Conservation (phyloP, 2,329 filamentous ascomycete genomes). For the Venturia aucupariae region DNA sequence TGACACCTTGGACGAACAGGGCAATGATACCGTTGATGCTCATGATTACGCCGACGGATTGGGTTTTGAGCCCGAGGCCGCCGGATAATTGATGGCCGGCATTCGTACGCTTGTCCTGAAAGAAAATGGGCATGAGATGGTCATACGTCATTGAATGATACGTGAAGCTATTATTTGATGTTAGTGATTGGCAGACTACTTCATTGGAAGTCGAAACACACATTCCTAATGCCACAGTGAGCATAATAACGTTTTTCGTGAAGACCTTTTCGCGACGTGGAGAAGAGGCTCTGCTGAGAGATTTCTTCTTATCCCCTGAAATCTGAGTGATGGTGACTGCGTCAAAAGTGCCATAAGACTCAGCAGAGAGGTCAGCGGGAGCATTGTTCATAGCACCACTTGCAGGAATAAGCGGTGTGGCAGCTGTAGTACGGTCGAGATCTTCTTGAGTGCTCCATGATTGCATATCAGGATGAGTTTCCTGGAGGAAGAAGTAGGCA, state of each 20-base stretch:
- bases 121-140: slow-evolving; percentile 83
- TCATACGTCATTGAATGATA: slow-evolving; percentile 96
- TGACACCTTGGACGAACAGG: slow-evolving; percentile 60
- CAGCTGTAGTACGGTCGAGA: slow-evolving; percentile 38
- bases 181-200: background rate
- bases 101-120: slow-evolving; percentile 59
- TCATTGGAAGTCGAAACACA: background rate
- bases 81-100: slow-evolving; percentile 37
- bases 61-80: slow-evolving; percentile 56
- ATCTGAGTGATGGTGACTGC: slow-evolving; percentile 43
- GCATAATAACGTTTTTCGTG: slow-evolving; percentile 58
- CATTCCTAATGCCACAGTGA: slow-evolving; percentile 74
- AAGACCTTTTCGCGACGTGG: slow-evolving; percentile 41
- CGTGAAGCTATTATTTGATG: slow-evolving; percentile 47
- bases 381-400: slow-evolving; percentile 66
- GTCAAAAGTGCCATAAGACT: slow-evolving; percentile 69
- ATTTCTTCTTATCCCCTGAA: slow-evolving; percentile 34
- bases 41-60: slow-evolving; percentile 60
- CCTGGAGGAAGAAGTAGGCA: slow-evolving; percentile 73
- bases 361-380: slow-evolving; percentile 63
- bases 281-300: slow-evolving; percentile 27
- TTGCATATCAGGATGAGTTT: slow-evolving; percentile 81
- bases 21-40: slow-evolving; percentile 62
- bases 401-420: slow-evolving; percentile 67
- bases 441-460: slow-evolving; percentile 36